phyloP scores from a whole-genome alignment of 495 filamentous ascomycete genomes.

The Penicillium desertorum region DNA sequence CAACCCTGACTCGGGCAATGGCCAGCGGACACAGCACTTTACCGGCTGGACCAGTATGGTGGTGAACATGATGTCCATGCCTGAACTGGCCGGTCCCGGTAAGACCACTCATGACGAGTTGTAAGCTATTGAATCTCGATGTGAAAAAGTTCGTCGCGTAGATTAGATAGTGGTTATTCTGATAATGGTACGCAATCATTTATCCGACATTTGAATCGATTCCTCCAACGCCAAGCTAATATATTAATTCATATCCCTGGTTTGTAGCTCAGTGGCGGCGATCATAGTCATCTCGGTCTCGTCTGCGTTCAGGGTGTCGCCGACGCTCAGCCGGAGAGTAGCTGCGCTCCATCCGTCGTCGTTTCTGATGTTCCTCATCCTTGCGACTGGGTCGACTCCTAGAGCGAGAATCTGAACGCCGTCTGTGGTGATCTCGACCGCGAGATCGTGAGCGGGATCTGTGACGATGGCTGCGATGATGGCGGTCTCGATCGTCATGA shows the following conservation, averaged over 20 bases:
- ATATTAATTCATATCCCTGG: conserved; percentile 1
- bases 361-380: conserved; percentile 26
- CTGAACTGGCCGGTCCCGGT: conserved; percentile 45
- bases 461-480: conserved; percentile 37
- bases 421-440: conserved; percentile 26
- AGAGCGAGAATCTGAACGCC: conserved; percentile 32
- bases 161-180: conserved; percentile 20
- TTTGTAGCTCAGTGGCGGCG: conserved; percentile 24
- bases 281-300: conserved; percentile 29
- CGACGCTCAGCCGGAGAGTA: conserved; percentile 33
- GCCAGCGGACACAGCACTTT: conserved; percentile 96
- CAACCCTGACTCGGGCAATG: conserved; percentile 86
- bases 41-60: conserved; percentile 98
- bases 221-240: conserved; percentile 15
- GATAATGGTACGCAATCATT: conserved; percentile 7
- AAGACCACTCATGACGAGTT: conserved; percentile 44
- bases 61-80: conserved; percentile 96
- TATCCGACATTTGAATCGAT: conserved; percentile 8
- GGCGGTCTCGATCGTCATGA: conserved; percentile 31
- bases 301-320: conserved; percentile 25
- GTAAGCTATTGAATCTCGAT: conserved; percentile 24
- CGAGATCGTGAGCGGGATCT: conserved; percentile 37
- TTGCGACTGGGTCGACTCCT: conserved; percentile 34
- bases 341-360: conserved; percentile 28
- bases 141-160: conserved; percentile 24